Evolutionary conservation across 768 basidiomycete genomes (phyloP), one percentile per base, ranked within the genome.

Genomic region (Pisolithus sp.): DNA sequence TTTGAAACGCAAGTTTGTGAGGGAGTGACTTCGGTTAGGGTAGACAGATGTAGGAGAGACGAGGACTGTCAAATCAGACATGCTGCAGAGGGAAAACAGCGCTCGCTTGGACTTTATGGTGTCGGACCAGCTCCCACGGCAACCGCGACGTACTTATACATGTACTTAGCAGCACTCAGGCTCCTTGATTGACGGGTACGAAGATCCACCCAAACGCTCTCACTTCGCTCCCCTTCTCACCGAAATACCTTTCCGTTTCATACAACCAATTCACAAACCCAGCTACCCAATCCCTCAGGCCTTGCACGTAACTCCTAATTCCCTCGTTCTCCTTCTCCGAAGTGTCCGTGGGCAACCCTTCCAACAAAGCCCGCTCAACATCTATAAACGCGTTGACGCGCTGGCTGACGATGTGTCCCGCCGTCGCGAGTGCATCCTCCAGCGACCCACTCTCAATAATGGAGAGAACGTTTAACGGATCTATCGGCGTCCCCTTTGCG

Each of bases 231-330:
- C 80, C 81, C 50, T 76, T 76, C 46, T 73, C 73, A 34, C 79
- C 80, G 46, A 86, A 76, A 59, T 77, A 84, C 41, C 81, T 59
- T 53, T 83, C 76, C 0, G 78, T 82, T 64, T 84, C 81, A 57
- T 84, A 86, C 34, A 74, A 53, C 83, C 83, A 85, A 57, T 84
- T 76, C n/a, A 80, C 57, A n/a, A 69, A 71, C 7, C 83, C 83
- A 3, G 75, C 70, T 37, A 85, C 72, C 54, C 74, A 79, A 53
- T 83, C 78, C 34, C 76, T 75, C 26, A 85, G 61, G 7, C 76
- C 76, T n/a, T 67, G 74, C 26, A 79, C 64, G 56, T 79, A 82
- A 4, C 57, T 63, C 20, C 57, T 59, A 24, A 65, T 61, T 47
- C 73, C 68, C 45, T 42, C 55, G 46, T 60, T 55, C 28, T 13